These are phyloP conservation scores for Fusarium concolor DNA, from an alignment of 2,329 filamentous ascomycete genomes.

Conservation along the genomic window DNA sequence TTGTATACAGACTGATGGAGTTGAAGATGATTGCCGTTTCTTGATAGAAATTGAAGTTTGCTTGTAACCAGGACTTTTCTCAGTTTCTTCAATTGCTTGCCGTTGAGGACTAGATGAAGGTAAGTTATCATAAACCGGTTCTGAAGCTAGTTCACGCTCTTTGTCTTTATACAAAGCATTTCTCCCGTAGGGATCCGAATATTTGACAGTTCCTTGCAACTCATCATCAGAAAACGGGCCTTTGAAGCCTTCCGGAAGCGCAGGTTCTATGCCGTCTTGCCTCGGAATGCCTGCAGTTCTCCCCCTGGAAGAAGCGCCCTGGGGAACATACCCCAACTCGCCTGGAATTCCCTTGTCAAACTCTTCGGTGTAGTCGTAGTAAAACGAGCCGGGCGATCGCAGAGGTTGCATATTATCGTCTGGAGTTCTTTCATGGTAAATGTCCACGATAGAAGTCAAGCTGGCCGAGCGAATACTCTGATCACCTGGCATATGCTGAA, in stretches of 20 bases:
- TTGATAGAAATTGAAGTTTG: background rate
- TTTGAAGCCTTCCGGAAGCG: background rate
- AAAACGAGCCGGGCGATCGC: slow-evolving; percentile 54
- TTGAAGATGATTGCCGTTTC: slow-evolving; percentile 11
- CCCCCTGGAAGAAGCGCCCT: slow-evolving; percentile 50
- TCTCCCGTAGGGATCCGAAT: background rate
- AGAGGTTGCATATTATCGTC: slow-evolving; percentile 46
- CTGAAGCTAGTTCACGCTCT: background rate
- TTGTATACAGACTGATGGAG: slow-evolving; percentile 5
- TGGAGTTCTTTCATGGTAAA: slow-evolving; percentile 53
- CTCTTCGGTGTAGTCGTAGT: slow-evolving; percentile 66
- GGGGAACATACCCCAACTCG: slow-evolving; percentile 25
- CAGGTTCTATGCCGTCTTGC: slow-evolving; percentile 30
- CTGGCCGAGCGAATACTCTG: slow-evolving; percentile 59
- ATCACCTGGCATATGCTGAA: slow-evolving; percentile 51
- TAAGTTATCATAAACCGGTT: background rate
- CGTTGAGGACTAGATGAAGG: background rate
- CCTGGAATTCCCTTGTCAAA: slow-evolving; percentile 54
- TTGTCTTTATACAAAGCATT: background rate
- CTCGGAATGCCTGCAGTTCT: slow-evolving; percentile 45
- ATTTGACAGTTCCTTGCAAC: background rate
- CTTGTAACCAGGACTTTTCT: background rate
- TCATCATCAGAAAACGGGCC: background rate
- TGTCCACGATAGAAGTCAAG: slow-evolving; percentile 62
- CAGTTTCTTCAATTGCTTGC: background rate